Base-by-base conservation (phyloP, 2,329 filamentous ascomycete genomes). In the Akanthomyces lecanii region DNA sequence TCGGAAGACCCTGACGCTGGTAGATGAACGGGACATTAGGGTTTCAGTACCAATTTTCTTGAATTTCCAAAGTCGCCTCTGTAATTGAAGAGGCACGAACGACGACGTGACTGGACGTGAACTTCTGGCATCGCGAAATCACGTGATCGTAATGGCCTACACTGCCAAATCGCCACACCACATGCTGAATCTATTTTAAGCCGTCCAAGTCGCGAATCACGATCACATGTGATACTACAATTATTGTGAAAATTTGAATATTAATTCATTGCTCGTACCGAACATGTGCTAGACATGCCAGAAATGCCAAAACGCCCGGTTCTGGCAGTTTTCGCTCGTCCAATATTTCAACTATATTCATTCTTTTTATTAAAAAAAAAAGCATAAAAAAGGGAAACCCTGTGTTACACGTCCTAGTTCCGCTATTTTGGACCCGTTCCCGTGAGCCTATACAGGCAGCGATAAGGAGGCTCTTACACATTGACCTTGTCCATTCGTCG, bases 41-140 rank as follows among this genome's bases (percentile, higher is more conserved):
- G 1, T 4, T 25, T 48, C 45, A 14, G 45, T 5, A 48, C 23
- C 21, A 48, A 25, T 42, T 14, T 12, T n/a, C 25, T 40, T 21
- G 25, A n/a, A 18, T 28, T 33, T 4, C 18, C 11, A 2, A 16
- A 57, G 42, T 56, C 18, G 42, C 11, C 25, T 14, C 36, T 44
- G 36, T 42, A 18, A 51, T 33, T 52, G 57, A 42, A 33, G 25
- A 42, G 33, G 33, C 30, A 11, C 33, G 6, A 21, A 21, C 12
- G 40, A 21, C 2, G 8, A 40, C 38, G 53, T 45, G 25, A 54
- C 56, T 18, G 40, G 11, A 23, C 58, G 58, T 38, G 58, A 53
- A 47, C 40, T 21, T 53, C 18, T 7, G 3, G 3, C 11, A n/a
- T 54, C 61, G 54, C 53, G 61, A 63, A 51, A 51, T 63, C 61